These are phyloP conservation scores for Aechmea fasciata DNA, from an alignment of 176 grass and related monocot genomes.

Conservation along the genomic window DNA sequence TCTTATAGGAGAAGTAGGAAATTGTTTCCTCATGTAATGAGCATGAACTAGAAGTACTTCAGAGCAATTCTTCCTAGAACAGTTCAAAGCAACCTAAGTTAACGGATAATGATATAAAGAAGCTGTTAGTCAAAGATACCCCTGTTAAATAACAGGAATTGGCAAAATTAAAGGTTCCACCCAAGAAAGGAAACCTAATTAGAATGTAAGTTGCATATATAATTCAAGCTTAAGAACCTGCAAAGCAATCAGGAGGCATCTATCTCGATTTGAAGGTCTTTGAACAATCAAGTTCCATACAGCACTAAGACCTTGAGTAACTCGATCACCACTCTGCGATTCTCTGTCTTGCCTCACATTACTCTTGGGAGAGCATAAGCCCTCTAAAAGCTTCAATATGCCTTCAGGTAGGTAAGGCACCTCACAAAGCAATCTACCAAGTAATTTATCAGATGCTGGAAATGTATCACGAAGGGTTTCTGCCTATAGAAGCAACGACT, in stretches of 20 bases:
- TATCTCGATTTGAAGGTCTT: slow-evolving; percentile 66
- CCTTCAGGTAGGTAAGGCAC: slow-evolving; percentile 81
- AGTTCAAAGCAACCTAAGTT: no score
- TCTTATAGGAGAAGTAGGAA: no score
- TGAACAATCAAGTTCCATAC: slow-evolving; percentile 91
- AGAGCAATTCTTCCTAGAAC: no score
- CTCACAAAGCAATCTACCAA: slow-evolving; percentile 81
- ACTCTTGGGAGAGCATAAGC: slow-evolving; percentile 71
- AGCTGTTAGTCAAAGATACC: no score
- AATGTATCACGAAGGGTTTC: slow-evolving; percentile 74
- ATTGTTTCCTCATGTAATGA: no score
- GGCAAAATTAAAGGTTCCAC: background rate
- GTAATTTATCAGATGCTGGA: slow-evolving; percentile 84
- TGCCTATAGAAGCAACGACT: slow-evolving; percentile 30
- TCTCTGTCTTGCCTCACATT: slow-evolving; percentile 79
- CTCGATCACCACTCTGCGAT: slow-evolving; percentile 58
- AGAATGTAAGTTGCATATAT: background rate
- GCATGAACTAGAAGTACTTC: no score
- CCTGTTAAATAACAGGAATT: no score
- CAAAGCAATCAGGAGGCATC: slow-evolving; percentile 89
- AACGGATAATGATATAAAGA: no score
- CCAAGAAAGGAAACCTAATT: background rate
- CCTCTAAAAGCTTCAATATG: slow-evolving; percentile 69
- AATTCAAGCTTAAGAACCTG: slow-evolving; percentile 34
- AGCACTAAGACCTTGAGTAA: slow-evolving; percentile 93